Percentiles rank a stretch among this genome's conserved stretches.
phyloP scores from a whole-genome alignment of 148 eudicot genomes.

The Fagopyrum homotropicum region DNA sequence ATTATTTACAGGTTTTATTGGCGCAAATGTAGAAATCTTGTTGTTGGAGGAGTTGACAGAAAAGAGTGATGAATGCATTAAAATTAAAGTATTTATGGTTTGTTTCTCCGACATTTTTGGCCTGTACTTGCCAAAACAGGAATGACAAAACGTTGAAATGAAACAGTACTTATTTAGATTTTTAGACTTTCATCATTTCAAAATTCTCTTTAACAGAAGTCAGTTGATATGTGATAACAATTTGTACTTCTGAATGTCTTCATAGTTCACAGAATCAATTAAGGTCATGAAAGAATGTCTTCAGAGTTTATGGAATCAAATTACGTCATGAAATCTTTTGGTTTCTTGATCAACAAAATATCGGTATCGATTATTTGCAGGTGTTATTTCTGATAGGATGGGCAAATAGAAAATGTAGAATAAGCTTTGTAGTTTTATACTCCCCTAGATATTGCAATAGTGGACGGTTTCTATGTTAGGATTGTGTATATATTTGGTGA shows the following conservation, averaged over 20 bases:
- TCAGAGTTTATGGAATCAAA: background rate
- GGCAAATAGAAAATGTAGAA: background rate
- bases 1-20: slow-evolving; percentile 39
- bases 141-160: background rate
- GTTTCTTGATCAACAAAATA: background rate
- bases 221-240: background rate
- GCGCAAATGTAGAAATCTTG: background rate
- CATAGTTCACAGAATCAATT: background rate
- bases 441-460: background rate
- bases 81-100: background rate
- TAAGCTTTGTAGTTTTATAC: background rate
- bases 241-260: background rate
- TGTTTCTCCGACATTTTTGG: background rate
- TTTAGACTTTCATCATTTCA: background rate
- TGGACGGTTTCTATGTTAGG: no score
- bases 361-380: background rate
- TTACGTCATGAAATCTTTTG: background rate
- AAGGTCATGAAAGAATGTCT: background rate
- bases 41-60: background rate
- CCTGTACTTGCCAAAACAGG: background rate
- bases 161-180: background rate
- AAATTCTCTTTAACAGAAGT: background rate
- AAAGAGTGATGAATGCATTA: background rate
- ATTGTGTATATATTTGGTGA: no score
- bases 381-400: background rate